A percentile compares a stretch with the other conserved stretches of the same genome.
phyloP scores from a whole-genome alignment of 164 flowering plant species.

The Stephania japonica region DNA sequence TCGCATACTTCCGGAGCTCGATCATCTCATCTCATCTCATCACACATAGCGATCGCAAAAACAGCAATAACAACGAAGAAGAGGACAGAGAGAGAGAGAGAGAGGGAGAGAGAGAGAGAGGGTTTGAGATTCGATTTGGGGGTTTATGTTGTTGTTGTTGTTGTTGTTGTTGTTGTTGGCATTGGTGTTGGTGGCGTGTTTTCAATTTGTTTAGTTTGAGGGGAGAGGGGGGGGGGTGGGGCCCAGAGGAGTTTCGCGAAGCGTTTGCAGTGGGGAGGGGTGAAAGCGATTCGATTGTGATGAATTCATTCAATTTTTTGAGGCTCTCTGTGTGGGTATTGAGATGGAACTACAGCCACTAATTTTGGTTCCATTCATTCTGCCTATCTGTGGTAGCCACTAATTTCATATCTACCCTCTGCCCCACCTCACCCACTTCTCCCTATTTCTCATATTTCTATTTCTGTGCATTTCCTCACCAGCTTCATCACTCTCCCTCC shows the following conservation, averaged over 20 bases:
- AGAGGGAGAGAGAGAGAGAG: neutral
- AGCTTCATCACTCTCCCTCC: no score
- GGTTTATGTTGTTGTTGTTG: neutral
- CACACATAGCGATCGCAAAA: neutral
- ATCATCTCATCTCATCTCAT: constrained; percentile 21
- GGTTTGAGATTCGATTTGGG: neutral
- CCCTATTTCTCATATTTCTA: neutral
- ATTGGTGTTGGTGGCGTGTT: neutral
- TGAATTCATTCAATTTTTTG: no score
- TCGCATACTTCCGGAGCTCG: constrained; percentile 43
- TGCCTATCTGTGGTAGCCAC: neutral
- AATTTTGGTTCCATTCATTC: neutral
- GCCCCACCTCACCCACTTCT: neutral
- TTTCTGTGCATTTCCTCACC: neutral
- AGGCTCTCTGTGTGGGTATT: neutral
- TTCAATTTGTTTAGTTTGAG: neutral
- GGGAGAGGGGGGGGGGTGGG: neutral
- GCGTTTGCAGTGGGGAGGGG: neutral
- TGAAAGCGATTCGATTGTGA: no score
- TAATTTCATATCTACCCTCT: neutral
- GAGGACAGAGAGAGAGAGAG: neutral
- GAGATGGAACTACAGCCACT: neutral
- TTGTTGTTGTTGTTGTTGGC: neutral
- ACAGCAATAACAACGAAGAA: no score
- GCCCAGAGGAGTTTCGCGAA: constrained; percentile 3